A percentile compares a stretch with the other conserved stretches of the same genome.
Evolutionary conservation across 2,329 filamentous ascomycete genomes (phyloP).

Genomic region (Cercospora brassicicola): DNA sequence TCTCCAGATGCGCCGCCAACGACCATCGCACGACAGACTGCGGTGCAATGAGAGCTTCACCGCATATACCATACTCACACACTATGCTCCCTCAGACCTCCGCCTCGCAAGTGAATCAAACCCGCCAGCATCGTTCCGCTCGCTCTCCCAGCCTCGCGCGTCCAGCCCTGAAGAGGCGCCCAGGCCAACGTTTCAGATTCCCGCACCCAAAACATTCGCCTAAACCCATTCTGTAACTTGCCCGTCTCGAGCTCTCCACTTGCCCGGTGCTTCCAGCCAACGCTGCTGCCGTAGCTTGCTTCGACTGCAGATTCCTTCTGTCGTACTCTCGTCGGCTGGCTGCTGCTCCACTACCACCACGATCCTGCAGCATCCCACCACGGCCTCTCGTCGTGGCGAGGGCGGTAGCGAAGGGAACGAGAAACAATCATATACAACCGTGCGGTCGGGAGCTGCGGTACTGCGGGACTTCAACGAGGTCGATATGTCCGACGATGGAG

Average conservation of each 20-base stretch:
- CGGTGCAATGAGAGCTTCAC: not conserved
- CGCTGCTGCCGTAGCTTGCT: constrained; percentile 6
- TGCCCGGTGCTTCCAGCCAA: not conserved
- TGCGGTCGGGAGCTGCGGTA: not conserved
- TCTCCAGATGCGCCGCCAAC: not conserved
- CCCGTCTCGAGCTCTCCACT: constrained; percentile 9
- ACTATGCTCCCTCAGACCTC: not conserved
- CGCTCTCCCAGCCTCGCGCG: not conserved
- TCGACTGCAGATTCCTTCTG: not conserved
- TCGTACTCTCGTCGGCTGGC: constrained; percentile 3
- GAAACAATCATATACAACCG: not conserved
- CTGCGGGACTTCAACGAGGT: not conserved
- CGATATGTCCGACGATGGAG: constrained; percentile 16
- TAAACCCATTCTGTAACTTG: constrained; percentile 13
- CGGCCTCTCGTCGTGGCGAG: constrained; percentile 9
- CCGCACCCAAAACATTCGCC: constrained; percentile 8
- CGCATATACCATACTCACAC: not conserved
- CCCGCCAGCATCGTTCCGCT: not conserved
- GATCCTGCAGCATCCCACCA: constrained; percentile 11
- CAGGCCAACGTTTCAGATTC: constrained; percentile 22
- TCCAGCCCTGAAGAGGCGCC: constrained; percentile 13
- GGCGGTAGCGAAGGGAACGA: constrained; percentile 14
- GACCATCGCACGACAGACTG: not conserved
- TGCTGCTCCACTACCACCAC: constrained; percentile 13
- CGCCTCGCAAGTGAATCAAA: not conserved